phyloP scores from a whole-genome alignment of 2,329 filamentous ascomycete genomes.

The Diaporthe vaccinii region DNA sequence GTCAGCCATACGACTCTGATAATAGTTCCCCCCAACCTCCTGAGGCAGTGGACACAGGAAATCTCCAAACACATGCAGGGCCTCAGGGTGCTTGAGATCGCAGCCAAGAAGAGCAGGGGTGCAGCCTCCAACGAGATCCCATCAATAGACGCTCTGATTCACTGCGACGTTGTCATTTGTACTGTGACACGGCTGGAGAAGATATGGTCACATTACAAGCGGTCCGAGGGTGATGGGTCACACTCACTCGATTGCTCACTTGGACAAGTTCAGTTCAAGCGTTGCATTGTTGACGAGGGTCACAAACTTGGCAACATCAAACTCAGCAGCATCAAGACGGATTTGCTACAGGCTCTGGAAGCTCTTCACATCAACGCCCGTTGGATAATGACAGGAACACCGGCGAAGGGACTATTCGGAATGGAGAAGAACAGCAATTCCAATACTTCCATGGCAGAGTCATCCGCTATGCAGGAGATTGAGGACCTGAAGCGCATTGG shows the following conservation, averaged over 20 bases:
- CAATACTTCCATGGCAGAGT: slow-evolving; percentile 48
- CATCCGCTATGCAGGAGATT: slow-evolving; percentile 64
- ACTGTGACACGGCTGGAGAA: slow-evolving; percentile 80
- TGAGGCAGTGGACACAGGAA: slow-evolving; percentile 87
- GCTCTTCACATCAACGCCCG: slow-evolving; percentile 75
- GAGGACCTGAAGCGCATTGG: slow-evolving; percentile 77
- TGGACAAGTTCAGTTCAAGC: slow-evolving; percentile 82
- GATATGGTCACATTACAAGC: slow-evolving; percentile 62
- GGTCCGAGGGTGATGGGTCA: slow-evolving; percentile 47
- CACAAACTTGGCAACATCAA: slow-evolving; percentile 82
- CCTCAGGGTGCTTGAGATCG: slow-evolving; percentile 74
- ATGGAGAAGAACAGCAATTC: slow-evolving; percentile 61
- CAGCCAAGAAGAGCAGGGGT: slow-evolving; percentile 48
- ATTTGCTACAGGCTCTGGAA: slow-evolving; percentile 65
- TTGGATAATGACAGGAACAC: slow-evolving; percentile 94
- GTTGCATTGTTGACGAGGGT: slow-evolving; percentile 93
- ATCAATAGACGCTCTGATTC: slow-evolving; percentile 66
- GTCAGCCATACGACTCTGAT: slow-evolving; percentile 80
- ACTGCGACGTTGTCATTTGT: slow-evolving; percentile 84
- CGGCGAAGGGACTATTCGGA: slow-evolving; percentile 85
- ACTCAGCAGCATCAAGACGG: slow-evolving; percentile 64
- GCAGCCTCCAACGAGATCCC: slow-evolving; percentile 67
- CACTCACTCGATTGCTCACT: slow-evolving; percentile 68
- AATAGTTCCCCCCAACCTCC: slow-evolving; percentile 85
- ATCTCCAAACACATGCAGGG: slow-evolving; percentile 81